Conservation (phyloP, 2,329 filamentous ascomycete species). For the Shiraia bambusicola region DNA sequence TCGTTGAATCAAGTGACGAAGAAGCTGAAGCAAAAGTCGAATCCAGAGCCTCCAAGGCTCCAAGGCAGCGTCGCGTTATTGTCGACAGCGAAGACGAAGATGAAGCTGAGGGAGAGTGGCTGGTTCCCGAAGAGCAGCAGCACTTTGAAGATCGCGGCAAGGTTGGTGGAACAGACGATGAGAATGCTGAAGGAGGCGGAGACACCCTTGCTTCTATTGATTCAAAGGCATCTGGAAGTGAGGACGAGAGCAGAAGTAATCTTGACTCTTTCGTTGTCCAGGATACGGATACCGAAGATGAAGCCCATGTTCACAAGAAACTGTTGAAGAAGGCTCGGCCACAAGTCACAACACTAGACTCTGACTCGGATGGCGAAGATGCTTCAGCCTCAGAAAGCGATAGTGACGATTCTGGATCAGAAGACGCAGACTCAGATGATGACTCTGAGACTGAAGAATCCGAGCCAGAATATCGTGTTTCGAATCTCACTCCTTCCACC, state of each 20-base stretch:
- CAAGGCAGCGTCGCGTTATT: slow-evolving; percentile 49
- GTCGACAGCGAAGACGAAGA: slow-evolving; percentile 67
- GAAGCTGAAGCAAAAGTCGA: slow-evolving; percentile 24
- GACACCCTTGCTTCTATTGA: slow-evolving; percentile 75
- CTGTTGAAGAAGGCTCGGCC: slow-evolving; percentile 38
- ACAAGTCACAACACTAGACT: slow-evolving; percentile 58
- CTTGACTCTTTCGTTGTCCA: slow-evolving; percentile 41
- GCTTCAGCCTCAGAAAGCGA: slow-evolving; percentile 40
- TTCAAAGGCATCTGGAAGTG: slow-evolving; percentile 64
- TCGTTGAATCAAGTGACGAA: slow-evolving; percentile 31
- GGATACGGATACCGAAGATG: slow-evolving; percentile 45
- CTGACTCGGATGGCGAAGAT: slow-evolving; percentile 49
- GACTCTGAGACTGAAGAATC: slow-evolving; percentile 46
- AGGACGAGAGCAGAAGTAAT: slow-evolving; percentile 47
- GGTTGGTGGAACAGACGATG: slow-evolving; percentile 82
- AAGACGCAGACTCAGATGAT: slow-evolving; percentile 39
- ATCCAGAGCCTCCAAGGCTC: slow-evolving; percentile 18
- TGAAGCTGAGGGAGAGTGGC: slow-evolving; percentile 74
- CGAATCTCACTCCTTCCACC: slow-evolving; percentile 68
- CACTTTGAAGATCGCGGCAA: slow-evolving; percentile 65
- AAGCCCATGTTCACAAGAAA: slow-evolving; percentile 31
- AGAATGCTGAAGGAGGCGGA: slow-evolving; percentile 83
- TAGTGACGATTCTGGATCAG: slow-evolving; percentile 44
- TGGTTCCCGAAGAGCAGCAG: slow-evolving; percentile 70
- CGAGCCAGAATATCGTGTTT: slow-evolving; percentile 45